phyloP scores from a whole-genome alignment of 2,329 filamentous ascomycete species.

The Penicillium freii region DNA sequence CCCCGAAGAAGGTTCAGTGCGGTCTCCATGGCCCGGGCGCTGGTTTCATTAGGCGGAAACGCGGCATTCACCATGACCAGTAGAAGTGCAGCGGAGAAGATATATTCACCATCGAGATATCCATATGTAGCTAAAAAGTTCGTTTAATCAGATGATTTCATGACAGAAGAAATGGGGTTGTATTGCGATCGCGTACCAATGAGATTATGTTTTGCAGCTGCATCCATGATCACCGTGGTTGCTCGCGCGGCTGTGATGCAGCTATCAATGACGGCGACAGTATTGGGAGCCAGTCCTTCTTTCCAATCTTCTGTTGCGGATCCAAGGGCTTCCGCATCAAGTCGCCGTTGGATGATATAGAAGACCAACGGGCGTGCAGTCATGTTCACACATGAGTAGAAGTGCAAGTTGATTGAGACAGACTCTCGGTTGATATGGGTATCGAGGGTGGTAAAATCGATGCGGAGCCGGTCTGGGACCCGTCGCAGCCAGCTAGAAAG shows the following conservation, averaged over 20 bases:
- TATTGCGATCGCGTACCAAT: constrained; percentile 41
- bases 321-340: constrained; percentile 37
- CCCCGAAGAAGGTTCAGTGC: constrained; percentile 48
- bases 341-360: constrained; percentile 52
- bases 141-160: background rate
- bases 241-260: constrained; percentile 53
- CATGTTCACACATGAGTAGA: constrained; percentile 60
- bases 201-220: constrained; percentile 51
- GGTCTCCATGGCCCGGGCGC: constrained; percentile 47
- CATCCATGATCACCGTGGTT: constrained; percentile 51
- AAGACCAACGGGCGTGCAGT: constrained; percentile 55
- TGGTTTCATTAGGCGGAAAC: constrained; percentile 48
- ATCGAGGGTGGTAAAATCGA: constrained; percentile 49
- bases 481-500: constrained; percentile 52
- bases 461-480: constrained; percentile 49
- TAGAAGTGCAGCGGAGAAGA: constrained; percentile 55
- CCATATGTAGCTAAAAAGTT: constrained; percentile 51
- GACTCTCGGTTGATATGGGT: constrained; percentile 48
- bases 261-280: constrained; percentile 53
- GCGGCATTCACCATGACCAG: constrained; percentile 56
- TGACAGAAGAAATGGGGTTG: background rate
- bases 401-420: constrained; percentile 55
- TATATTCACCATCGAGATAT: constrained; percentile 58
- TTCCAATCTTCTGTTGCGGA: constrained; percentile 47
- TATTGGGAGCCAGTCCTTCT: constrained; percentile 49